Evolutionary conservation across 2,329 filamentous ascomycete species (phyloP).

Genomic region (Claviceps monticola): DNA sequence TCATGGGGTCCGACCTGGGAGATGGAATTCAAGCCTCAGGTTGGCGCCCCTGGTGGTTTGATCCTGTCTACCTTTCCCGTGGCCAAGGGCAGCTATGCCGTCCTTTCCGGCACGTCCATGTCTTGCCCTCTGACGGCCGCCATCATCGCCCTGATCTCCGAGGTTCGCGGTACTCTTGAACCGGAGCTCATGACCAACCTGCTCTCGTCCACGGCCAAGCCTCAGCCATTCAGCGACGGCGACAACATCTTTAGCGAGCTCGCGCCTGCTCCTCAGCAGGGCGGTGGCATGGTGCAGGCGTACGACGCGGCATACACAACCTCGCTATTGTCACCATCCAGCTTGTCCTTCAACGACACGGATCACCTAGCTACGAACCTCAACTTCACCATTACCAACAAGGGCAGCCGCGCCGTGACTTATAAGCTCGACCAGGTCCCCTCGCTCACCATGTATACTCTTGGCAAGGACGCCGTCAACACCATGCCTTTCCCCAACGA

Average conservation of each 20-base stretch:
- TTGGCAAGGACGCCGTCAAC: constrained; percentile 17
- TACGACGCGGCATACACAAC: constrained; percentile 42
- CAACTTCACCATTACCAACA: constrained; percentile 43
- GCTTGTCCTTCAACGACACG: constrained; percentile 49
- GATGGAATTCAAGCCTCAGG: constrained; percentile 38
- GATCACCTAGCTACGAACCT: constrained; percentile 34
- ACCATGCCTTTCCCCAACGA: constrained; percentile 32
- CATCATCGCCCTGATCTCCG: constrained; percentile 37
- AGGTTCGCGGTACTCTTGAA: constrained; percentile 33
- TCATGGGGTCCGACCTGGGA: constrained; percentile 49
- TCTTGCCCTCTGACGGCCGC: constrained; percentile 40
- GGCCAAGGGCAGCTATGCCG: constrained; percentile 31
- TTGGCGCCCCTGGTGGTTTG: constrained; percentile 39
- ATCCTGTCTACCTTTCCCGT: constrained; percentile 43
- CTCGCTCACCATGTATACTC: constrained; percentile 40
- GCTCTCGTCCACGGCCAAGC: constrained; percentile 35
- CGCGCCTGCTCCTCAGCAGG: constrained; percentile 46
- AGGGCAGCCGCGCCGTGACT: constrained; percentile 31
- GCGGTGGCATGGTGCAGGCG: constrained; percentile 44
- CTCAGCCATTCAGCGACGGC: constrained; percentile 33
- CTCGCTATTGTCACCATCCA: constrained; percentile 36
- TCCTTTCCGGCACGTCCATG: constrained; percentile 47
- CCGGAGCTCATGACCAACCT: constrained; percentile 33
- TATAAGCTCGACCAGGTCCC: constrained; percentile 36
- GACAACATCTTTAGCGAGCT: constrained; percentile 21